Base-by-base conservation (phyloP, 2,329 filamentous ascomycete species). In the Fusarium graminum region DNA sequence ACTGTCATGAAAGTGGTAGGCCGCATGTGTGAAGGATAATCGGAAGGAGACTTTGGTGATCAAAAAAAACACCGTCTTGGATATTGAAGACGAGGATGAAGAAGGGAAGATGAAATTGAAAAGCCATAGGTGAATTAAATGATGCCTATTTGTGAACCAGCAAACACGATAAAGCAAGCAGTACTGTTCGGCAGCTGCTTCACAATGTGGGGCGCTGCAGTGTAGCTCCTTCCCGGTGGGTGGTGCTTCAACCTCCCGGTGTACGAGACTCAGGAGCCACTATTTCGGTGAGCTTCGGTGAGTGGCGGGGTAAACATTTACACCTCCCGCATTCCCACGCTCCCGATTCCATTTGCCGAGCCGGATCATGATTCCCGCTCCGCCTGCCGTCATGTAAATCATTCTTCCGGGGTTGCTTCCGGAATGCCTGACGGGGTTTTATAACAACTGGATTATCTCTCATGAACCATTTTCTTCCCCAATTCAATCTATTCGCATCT, bases 261-360 rank as follows among this genome's bases (percentile, higher is more conserved):
- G 30, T 36, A 5, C 22, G 22, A 22, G 22, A 22, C 22, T 6
- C 4, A 6, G 22, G 22, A 6, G 34, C 16, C 16, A 22, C 16
- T 6, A 2, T 22, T 7, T 10, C 25, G 65, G 69, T 65, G 45
- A 63, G 44, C 14, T 10, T 50, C 51, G 66, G 63, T 64, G 64
- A 68, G 65, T 62, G 63, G 71, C 71, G 72, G 72, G 72, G 68
- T 74, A 73, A 73, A 73, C 51, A 58, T 73, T 73, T 73, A 72
- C 49, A 72, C 65, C 59, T 56, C 30, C 59, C 41, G 26, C 55
- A 39, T 43, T 58, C 12, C 57, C 52, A 70, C 66, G 52, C 72
- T 63, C 71, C 73, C 73, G 73, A 72, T 63, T 46, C 30, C 63
- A 74, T 74, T 58, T 75, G 73, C 73, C 73, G 73, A 75, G 51